A percentile compares a stretch with the other conserved stretches of the same genome.
phyloP scores from a whole-genome alignment of 2,329 filamentous ascomycete species.

The Eurotiales sp. region DNA sequence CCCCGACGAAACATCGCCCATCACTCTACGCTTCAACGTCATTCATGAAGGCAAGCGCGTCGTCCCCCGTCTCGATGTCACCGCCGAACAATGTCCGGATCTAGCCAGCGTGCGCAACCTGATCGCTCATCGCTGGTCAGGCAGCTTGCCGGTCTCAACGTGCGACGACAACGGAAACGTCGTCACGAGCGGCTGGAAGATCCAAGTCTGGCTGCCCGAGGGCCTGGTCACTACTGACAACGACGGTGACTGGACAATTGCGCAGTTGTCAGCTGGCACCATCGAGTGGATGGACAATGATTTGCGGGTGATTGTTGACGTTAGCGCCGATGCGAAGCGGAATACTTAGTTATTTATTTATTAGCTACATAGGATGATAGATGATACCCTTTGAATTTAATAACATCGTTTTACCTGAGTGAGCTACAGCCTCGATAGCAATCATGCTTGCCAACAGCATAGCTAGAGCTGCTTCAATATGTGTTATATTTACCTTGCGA shows the following conservation, averaged over 20 bases:
- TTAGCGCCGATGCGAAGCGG: conserved; percentile 18
- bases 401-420: no score
- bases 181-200: conserved; percentile 25
- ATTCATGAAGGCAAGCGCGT: conserved; percentile 37
- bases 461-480: no score
- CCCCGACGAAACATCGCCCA: conserved; percentile 17
- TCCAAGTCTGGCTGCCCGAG: conserved; percentile 42
- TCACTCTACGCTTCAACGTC: conserved; percentile 37
- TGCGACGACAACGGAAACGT: conserved; percentile 18
- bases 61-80: conserved; percentile 35
- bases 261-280: conserved; percentile 39
- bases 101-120: conserved; percentile 29
- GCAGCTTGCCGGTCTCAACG: conserved; percentile 28
- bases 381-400: conserved; percentile 3
- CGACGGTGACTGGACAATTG: conserved; percentile 44
- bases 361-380: not conserved
- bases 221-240: conserved; percentile 36
- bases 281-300: conserved; percentile 48
- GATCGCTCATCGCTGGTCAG: conserved; percentile 29
- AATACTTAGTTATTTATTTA: not conserved
- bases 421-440: no score
- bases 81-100: conserved; percentile 32
- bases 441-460: no score
- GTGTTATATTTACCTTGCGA: no score
- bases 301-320: conserved; percentile 40